phyloP scores from a whole-genome alignment of 495 filamentous ascomycete genomes.

The Penicillium taxi region DNA sequence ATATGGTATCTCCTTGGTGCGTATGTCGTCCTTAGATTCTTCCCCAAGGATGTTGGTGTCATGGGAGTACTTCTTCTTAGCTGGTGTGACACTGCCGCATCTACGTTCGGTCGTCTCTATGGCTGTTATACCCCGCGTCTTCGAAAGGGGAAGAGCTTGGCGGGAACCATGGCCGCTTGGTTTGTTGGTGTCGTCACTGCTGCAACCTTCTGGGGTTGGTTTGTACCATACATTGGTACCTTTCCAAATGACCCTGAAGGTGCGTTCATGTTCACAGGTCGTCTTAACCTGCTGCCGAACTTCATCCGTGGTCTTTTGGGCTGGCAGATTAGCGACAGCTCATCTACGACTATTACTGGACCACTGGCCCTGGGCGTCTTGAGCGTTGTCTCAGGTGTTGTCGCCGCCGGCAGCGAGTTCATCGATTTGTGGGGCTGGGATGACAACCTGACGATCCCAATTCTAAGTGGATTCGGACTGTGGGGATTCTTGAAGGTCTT shows the following conservation, averaged over 20 bases:
- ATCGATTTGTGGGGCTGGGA: constrained; percentile 88
- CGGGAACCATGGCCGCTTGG: constrained; percentile 78
- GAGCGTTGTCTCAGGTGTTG: constrained; percentile 78
- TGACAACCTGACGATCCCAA: constrained; percentile 94
- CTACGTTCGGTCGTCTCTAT: constrained; percentile 81
- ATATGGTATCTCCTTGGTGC: constrained; percentile 92
- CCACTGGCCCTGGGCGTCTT: constrained; percentile 71
- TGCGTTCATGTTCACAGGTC: constrained; percentile 75
- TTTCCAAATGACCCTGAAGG: constrained; percentile 58
- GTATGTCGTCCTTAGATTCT: constrained; percentile 75
- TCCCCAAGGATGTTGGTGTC: constrained; percentile 90
- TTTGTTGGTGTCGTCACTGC: constrained; percentile 74
- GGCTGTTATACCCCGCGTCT: constrained; percentile 77
- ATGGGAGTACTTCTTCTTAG: constrained; percentile 82
- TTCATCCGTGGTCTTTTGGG: constrained; percentile 42
- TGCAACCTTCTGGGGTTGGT: constrained; percentile 76
- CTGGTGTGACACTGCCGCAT: constrained; percentile 97
- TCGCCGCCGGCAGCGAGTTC: constrained; percentile 82
- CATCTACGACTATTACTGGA: constrained; percentile 49
- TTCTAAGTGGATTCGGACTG: constrained; percentile 80
- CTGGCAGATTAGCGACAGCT: constrained; percentile 29
- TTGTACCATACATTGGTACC: constrained; percentile 61
- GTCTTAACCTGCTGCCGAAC: constrained; percentile 53
- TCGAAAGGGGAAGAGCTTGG: constrained; percentile 80
- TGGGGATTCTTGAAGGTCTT: constrained; percentile 93